Base-by-base conservation (phyloP, 2,329 filamentous ascomycete species). In the Massarina eburnea region DNA sequence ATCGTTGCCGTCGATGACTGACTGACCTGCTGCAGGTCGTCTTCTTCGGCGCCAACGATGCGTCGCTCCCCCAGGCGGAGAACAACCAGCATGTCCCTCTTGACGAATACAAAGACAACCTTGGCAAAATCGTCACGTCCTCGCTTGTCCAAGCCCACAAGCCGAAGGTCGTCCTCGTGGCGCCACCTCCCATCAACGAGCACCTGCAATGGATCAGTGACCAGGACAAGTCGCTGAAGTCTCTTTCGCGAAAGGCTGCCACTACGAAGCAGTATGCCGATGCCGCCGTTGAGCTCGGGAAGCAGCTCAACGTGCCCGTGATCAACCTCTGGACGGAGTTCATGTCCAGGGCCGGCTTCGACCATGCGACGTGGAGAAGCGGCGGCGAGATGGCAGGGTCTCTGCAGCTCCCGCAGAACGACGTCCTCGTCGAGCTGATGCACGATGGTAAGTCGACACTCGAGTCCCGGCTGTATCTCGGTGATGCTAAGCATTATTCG, bases 31-130 rank as follows among this genome's bases (percentile, higher is more conserved):
- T 30, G 33, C 46, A 91, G 87, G 76, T 87, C 30, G 72, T 96
- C 47, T 85, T 95, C 55, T 84, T 96, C 49, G 94, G 94, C 15
- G 89, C 94, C 57, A 97, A 99, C 66, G 94, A 97, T 70, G 86
- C 92, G 3, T 84, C 84, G 43, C 69, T 95, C 3, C 80, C 83
- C 3, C 73, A 80, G 29, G 76, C 79, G 4, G 76, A 76, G 3
- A 83, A 82, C 40, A 75, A 76, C 8, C 94, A 97, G 70, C 84
- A 92, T 67, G 81, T 97, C 7, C 82, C 89, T 1, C 70, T 96
- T n/a, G 79, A 85, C 1, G 73, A 83, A 49, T 97, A 90, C 75
- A 83, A 81, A 65, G 71, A 79, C 44, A 95, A 96, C 62, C 72
- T 96, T 38, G 77, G 70, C 52, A 76, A 74, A 20, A 89, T 97